Base-by-base conservation (phyloP, 2,329 filamentous ascomycete genomes). In the Microcyclospora tardicrescens region DNA sequence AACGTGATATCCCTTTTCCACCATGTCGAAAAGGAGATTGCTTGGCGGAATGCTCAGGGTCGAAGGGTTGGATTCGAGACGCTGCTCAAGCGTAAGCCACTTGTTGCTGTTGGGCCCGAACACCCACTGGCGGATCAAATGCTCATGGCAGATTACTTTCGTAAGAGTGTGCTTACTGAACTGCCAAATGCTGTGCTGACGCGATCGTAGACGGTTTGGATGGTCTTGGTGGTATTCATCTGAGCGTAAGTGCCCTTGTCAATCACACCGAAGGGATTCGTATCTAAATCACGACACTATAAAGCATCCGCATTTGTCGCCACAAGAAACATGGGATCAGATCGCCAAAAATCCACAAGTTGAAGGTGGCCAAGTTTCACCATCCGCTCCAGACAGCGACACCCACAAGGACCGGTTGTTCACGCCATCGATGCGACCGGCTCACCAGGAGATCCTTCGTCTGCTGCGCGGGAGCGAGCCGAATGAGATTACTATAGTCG, bases 1-100 rank as follows among this genome's bases (percentile, higher is more conserved):
- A 98, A 98, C 62, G 79, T 83, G 12, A 79, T 96, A 30, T 82
- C 85, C 16, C 69, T 96, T 44, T 96, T 98, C 65, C 81, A 95
- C 54, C 80, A 93, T 42, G 73, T 98, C 38, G 85, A 93, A 48
- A 84, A 85, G 57, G 91, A 98, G 64, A 70, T 85, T 50, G 71
- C 75, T 49, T 96, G 87, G 87, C 75, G 91, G 46, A 76, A 75
- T 56, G 65, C 74, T 10, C 72, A 77, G 32, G 81, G 81, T 13
- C 72, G 69, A 39, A 63, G 73, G 1, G 69, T 79, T 39, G 82
- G 84, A 1, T 96, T 86, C 51, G 79, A 78, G 37, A 71, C 77
- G 6, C 65, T 96, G 60, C 75, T 72, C 49, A 69, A 73, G 11
- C 77, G 67, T 59, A 93, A 84, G 62, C 89, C 58, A 12, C 29